Evolutionary conservation across 1,139 yeast species (phyloP).

Genomic region (Entelexis paramagnoliae): DNA sequence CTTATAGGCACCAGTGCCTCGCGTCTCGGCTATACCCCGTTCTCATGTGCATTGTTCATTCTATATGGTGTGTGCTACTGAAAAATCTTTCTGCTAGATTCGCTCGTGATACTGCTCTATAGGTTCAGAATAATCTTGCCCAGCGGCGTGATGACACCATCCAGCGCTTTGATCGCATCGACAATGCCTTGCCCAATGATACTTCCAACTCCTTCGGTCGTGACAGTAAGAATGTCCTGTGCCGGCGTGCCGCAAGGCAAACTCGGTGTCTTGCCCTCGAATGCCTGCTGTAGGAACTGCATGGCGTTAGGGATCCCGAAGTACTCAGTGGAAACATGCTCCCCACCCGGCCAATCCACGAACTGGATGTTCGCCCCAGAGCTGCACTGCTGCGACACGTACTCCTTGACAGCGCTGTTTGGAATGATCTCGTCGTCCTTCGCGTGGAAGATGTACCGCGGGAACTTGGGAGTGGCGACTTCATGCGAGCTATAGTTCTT

Average conservation of each 20-base stretch:
- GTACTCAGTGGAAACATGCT: constrained; percentile 19
- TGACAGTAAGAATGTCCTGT: constrained; percentile 13
- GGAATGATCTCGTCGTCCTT: constrained; percentile 27
- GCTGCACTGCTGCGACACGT: constrained; percentile 25
- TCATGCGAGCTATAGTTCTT: constrained; percentile 8
- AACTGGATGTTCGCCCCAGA: constrained; percentile 25
- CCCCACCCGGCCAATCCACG: constrained; percentile 20
- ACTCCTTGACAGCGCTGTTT: constrained; percentile 23
- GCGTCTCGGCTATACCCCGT: no score
- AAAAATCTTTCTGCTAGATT: no score
- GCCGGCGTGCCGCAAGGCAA: constrained; percentile 14
- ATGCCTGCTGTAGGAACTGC: constrained; percentile 14
- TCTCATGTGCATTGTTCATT: no score
- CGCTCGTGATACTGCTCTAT: no score
- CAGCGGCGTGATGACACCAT: not conserved
- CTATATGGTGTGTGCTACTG: no score
- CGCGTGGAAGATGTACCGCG: constrained; percentile 29
- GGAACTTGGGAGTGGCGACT: constrained; percentile 24
- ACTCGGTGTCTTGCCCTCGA: constrained; percentile 17
- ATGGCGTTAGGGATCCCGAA: constrained; percentile 15
- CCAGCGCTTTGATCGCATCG: constrained; percentile 4
- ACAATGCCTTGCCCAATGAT: constrained; percentile 11
- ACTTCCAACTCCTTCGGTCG: constrained; percentile 2
- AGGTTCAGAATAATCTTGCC: not conserved
- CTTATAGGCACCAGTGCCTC: no score